phyloP scores from a whole-genome alignment of 805 yeast genomes.

The Ogataea methylovora region DNA sequence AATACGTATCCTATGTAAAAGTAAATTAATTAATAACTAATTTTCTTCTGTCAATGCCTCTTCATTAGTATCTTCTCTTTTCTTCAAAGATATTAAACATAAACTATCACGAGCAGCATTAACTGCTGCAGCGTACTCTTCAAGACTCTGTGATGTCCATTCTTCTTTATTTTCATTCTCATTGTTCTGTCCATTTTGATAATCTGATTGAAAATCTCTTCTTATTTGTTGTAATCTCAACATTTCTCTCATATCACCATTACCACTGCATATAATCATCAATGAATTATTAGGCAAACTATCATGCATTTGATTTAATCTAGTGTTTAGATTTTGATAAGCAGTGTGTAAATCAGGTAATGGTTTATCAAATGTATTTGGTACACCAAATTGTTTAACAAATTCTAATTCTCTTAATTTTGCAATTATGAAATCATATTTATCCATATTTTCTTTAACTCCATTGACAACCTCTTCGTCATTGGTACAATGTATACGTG shows the following conservation, averaged over 20 bases:
- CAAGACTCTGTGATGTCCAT: slow-evolving; percentile 47
- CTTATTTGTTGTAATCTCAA: slow-evolving; percentile 36
- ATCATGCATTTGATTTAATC: slow-evolving; percentile 42
- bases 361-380: too few relatives aligned
- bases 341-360: slow-evolving; percentile 6
- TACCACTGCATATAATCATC: slow-evolving; percentile 54
- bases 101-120: slow-evolving; percentile 53
- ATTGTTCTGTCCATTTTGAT: slow-evolving; percentile 32
- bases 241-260: slow-evolving; percentile 51
- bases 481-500: slow-evolving; percentile 35
- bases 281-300: slow-evolving; percentile 51
- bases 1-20: too few relatives aligned
- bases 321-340: slow-evolving; percentile 30
- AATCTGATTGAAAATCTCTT: slow-evolving; percentile 35
- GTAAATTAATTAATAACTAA: too few relatives aligned
- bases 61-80: neutral
- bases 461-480: slow-evolving; percentile 55
- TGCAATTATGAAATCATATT: slow-evolving; percentile 43
- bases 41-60: too few relatives aligned
- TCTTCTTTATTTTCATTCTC: slow-evolving; percentile 30
- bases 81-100: slow-evolving; percentile 38
- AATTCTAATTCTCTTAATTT: slow-evolving; percentile 58
- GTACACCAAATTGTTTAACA: too few relatives aligned
- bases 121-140: slow-evolving; percentile 38
- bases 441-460: slow-evolving; percentile 27